Percentiles rank a stretch among this genome's conserved stretches.
phyloP scores from a whole-genome alignment of 805 yeast species.

The Starmerella sp. region DNA sequence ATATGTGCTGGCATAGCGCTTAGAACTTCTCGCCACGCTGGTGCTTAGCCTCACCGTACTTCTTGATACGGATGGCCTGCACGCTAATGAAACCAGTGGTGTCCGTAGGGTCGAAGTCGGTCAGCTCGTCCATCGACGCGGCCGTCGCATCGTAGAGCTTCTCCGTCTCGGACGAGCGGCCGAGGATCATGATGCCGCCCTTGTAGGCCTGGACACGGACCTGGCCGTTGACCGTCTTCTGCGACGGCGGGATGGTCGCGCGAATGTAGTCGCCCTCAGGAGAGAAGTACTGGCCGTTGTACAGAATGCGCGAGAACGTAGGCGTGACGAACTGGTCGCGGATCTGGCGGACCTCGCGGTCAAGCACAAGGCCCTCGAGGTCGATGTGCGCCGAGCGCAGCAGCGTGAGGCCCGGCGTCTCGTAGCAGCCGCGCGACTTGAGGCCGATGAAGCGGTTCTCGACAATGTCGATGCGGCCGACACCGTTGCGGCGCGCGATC shows the following conservation, averaged over 20 bases:
- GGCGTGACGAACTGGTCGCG: constrained; percentile 96
- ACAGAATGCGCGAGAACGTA: constrained; percentile 75
- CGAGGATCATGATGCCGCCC: constrained; percentile 73
- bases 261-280: constrained; percentile 97
- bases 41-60: constrained; percentile 91
- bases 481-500: constrained; percentile 97
- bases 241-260: constrained; percentile 71
- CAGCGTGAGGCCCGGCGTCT: constrained; percentile 94
- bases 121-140: constrained; percentile 97
- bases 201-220: constrained; percentile 91
- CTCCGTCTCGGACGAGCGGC: constrained; percentile 92
- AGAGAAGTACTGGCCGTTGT: constrained; percentile 95
- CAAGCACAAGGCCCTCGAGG: constrained; percentile 91
- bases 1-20: background rate
- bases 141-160: constrained; percentile 95
- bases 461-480: constrained; percentile 97
- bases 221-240: constrained; percentile 87
- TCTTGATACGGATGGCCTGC: constrained; percentile 96
- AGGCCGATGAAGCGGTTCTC: constrained; percentile 98
- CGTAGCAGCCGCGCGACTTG: constrained; percentile 98
- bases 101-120: constrained; percentile 95
- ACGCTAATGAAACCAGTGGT: constrained; percentile 96
- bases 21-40: constrained; percentile 46
- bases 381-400: constrained; percentile 92
- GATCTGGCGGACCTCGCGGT: constrained; percentile 93